Evolutionary conservation across 805 yeast species (phyloP).

Genomic region (Candida odintsovae): DNA sequence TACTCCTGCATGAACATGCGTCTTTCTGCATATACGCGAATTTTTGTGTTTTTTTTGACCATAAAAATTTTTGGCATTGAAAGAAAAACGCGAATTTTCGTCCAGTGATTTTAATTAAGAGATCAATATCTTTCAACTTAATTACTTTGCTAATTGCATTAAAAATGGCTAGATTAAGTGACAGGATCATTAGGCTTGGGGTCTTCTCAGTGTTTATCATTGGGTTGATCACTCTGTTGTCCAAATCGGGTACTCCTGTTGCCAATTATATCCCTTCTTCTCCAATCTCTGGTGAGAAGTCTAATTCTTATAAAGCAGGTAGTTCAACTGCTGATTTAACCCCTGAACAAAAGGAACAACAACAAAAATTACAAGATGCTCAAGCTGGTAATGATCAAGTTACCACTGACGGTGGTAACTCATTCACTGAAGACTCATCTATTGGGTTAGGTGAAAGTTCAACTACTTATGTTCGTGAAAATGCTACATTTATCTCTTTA

Average conservation of each 20-base stretch:
- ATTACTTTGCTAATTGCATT: no score
- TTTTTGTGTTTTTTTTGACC: no score
- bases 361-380: neutral
- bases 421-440: neutral
- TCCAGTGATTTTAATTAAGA: no score
- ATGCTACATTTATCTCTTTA: slow-evolving; percentile 64
- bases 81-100: no score
- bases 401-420: no score
- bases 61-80: no score
- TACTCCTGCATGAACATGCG: no score
- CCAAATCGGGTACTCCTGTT: slow-evolving; percentile 4
- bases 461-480: slow-evolving; percentile 36
- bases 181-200: slow-evolving; percentile 15
- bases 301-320: neutral
- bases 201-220: slow-evolving; percentile 14
- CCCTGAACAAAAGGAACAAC: slow-evolving; percentile 1
- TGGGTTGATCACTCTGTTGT: slow-evolving; percentile 14
- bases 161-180: slow-evolving; percentile 17
- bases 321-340: neutral
- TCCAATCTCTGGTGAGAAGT: neutral
- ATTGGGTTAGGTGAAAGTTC: neutral
- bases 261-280: neutral
- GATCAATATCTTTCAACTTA: no score
- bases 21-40: no score
- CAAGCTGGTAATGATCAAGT: neutral